These are phyloP conservation scores for Xylogone sp. DNA, from an alignment of 2,329 filamentous ascomycete genomes.

Conservation along the genomic window DNA sequence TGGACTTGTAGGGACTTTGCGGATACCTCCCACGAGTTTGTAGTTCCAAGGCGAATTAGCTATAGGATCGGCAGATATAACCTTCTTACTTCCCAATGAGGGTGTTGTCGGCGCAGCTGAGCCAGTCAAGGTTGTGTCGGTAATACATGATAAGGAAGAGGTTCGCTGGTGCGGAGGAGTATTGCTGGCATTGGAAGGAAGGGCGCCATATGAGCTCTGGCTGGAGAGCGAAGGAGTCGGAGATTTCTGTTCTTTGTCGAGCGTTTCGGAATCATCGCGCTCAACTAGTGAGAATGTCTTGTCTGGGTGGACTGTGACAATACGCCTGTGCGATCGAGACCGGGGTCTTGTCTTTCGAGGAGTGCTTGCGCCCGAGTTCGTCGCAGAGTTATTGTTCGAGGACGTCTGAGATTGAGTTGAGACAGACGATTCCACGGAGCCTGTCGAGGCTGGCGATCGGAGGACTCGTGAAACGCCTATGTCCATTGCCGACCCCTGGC, in stretches of 20 bases:
- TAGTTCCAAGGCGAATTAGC: conserved; percentile 28
- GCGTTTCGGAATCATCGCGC: conserved; percentile 14
- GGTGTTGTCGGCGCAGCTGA: conserved; percentile 18
- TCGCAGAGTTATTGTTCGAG: conserved; percentile 19
- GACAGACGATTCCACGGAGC: conserved; percentile 17
- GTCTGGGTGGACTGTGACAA: conserved; percentile 19
- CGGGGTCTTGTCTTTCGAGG: conserved; percentile 17
- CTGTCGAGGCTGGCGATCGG: conserved; percentile 7
- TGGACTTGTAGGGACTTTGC: conserved; percentile 30
- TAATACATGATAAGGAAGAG: conserved; percentile 19
- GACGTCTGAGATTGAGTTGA: conserved; percentile 18
- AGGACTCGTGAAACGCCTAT: conserved; percentile 10
- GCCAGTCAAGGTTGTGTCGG: conserved; percentile 12
- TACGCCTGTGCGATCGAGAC: conserved; percentile 23
- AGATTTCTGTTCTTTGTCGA: conserved; percentile 3
- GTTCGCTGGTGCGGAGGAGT: conserved; percentile 4
- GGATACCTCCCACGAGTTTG: conserved; percentile 28
- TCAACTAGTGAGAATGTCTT: conserved; percentile 28
- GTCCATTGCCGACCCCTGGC: conserved; percentile 1
- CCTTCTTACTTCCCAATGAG: conserved; percentile 17
- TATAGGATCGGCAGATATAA: conserved; percentile 26
- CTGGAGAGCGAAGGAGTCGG: neutral
- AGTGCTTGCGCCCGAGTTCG: conserved; percentile 16
- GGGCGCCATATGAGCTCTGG: neutral
- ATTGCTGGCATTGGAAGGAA: conserved; percentile 14